Conservation (phyloP, 129 eudicot species). For the Flaveria robusta region DNA sequence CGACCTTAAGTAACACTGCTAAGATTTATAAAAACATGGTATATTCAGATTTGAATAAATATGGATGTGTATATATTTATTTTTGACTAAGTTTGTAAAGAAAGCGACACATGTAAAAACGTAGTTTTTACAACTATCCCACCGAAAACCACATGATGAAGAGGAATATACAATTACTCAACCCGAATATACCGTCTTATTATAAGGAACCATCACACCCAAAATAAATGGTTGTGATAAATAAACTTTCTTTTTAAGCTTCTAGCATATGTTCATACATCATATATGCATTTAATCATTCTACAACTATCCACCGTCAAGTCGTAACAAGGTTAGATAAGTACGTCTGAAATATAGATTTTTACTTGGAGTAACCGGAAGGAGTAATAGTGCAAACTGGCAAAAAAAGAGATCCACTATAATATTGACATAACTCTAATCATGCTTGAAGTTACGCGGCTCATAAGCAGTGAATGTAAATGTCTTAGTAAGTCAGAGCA, state of each 20-base stretch:
- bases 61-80: not conserved
- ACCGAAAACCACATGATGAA: not conserved
- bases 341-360: too few relatives aligned
- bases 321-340: too few relatives aligned
- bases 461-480: too few relatives aligned
- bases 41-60: not conserved
- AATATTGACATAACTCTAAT: too few relatives aligned
- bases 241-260: not conserved
- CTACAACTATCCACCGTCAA: not conserved
- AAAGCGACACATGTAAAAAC: not conserved
- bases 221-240: not conserved
- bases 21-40: not conserved
- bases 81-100: not conserved
- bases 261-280: slow-evolving; percentile 29
- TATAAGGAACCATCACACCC: slow-evolving; percentile 24
- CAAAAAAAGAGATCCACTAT: too few relatives aligned
- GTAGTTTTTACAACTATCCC: not conserved
- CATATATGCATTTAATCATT: slow-evolving; percentile 33
- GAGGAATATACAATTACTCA: not conserved
- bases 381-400: too few relatives aligned
- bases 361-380: too few relatives aligned
- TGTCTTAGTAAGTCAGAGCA: too few relatives aligned
- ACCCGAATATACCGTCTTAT: slow-evolving; percentile 6
- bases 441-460: too few relatives aligned
- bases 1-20: not conserved